Evolutionary conservation across 495 filamentous ascomycete genomes (phyloP).

Genomic region (Aspergillus bridgeri): DNA sequence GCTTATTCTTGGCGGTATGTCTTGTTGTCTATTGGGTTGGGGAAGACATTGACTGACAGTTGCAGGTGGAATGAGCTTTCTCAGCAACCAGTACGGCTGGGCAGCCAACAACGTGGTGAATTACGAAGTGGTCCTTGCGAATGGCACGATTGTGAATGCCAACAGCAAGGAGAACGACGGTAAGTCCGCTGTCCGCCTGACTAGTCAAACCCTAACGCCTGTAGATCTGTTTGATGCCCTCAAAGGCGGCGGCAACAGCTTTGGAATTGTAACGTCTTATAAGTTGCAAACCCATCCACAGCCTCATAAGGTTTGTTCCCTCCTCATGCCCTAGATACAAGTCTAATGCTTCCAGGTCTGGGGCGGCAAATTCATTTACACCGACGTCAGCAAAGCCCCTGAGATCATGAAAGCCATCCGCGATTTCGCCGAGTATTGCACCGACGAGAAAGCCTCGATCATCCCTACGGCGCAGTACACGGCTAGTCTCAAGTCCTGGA

Average conservation of each 20-base stretch:
- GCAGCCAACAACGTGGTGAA: conserved; percentile 51
- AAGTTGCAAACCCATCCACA: conserved; percentile 45
- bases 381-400: conserved; percentile 33
- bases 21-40: not conserved
- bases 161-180: conserved; percentile 37
- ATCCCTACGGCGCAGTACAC: conserved; percentile 54
- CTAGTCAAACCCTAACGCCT: not conserved
- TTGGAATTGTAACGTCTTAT: conserved; percentile 59
- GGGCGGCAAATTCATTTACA: conserved; percentile 53
- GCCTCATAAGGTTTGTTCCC: conserved; percentile 22
- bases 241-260: conserved; percentile 57
- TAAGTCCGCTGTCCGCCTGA: conserved; percentile 18
- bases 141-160: conserved; percentile 50
- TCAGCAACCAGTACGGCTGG: conserved; percentile 57
- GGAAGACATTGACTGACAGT: not conserved
- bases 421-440: conserved; percentile 50
- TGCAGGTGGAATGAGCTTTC: conserved; percentile 43
- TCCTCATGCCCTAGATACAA: not conserved
- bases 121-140: conserved; percentile 55
- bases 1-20: conserved; percentile 37
- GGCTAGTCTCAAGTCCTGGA: conserved; percentile 50
- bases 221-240: conserved; percentile 56
- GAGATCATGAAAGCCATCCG: conserved; percentile 45
- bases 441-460: conserved; percentile 49
- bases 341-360: conserved; percentile 38